Evolutionary conservation across 306 rosid species (phyloP), one percentile per base, ranked within the genome.

Genomic region (Sicyos edulis): DNA sequence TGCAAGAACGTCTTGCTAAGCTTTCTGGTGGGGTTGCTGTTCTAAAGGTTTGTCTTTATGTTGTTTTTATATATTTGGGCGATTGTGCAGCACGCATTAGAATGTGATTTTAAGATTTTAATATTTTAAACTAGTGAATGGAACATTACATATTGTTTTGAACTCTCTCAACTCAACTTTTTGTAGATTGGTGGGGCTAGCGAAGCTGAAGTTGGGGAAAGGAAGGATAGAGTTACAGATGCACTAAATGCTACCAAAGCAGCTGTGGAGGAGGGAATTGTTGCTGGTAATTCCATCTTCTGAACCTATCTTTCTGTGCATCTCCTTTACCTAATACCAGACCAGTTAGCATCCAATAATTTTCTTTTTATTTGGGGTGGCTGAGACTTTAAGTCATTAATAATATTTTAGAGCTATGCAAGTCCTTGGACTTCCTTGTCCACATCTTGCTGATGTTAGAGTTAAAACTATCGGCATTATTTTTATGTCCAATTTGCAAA

Each of bases 221-320:
- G 78, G 71, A 82, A 85, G 80, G 85, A 85, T 54, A 85, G 86
- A 74, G 89, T 85, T 16, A 85, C 80, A 9, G 89, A 85, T 76
- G 89, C 89, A 19, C 62, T 82, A 55, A 85, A 85, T 71, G 86
- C 89, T 61, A 85, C 89, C 54, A 82, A 78, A 77, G 89, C 89
- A 16, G 85, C 86, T 20, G 89, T 85, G 19, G 89, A 85, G 76
- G 89, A 85, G 78, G 86, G 89, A 54, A 85, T 80, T 70, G 85
- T 80, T 8, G 81, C 85, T 16, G 89, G 85, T 85, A 71, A 71
- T 40, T 26, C 53, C 15, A 42, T 11, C 71, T 42, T 65, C 32
- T 42, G 32, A 65, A 9, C 44, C 16, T 60, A 60, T 34, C 20
- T 42, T 65, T 10, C 10, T 42, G 71, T 65, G 52, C 69, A 14